Evolutionary conservation across 2,329 filamentous ascomycete species (phyloP).

Genomic region (Annulohypoxylon truncatum): DNA sequence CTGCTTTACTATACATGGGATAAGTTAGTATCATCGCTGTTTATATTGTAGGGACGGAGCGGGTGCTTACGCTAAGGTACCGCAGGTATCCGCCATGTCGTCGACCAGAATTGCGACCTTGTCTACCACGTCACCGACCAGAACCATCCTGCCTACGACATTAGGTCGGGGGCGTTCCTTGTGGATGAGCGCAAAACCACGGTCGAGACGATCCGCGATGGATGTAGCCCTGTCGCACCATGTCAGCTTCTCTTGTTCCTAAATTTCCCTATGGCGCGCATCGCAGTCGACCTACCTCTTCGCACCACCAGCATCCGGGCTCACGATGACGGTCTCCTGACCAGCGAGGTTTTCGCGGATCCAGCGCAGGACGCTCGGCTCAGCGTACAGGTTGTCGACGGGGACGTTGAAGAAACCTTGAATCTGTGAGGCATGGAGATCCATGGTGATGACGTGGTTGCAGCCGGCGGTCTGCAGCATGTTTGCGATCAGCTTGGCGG

Average conservation of each 20-base stretch:
- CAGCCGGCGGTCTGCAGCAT: conserved; percentile 97
- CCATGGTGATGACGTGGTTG: conserved; percentile 95
- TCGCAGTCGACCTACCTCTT: conserved; percentile 71
- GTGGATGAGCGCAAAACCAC: conserved; percentile 93
- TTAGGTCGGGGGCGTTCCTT: conserved; percentile 90
- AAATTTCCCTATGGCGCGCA: not conserved
- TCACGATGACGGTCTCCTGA: conserved; percentile 91
- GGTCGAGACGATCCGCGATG: conserved; percentile 90
- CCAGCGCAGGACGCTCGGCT: conserved; percentile 91
- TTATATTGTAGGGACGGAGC: not conserved
- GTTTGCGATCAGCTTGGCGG: conserved; percentile 94
- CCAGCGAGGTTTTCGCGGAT: conserved; percentile 87
- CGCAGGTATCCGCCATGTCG: conserved; percentile 97
- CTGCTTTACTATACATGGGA: conserved; percentile 76
- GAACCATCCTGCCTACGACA: conserved; percentile 91
- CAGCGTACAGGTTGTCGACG: conserved; percentile 86
- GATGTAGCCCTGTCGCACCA: conserved; percentile 75
- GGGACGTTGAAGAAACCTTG: conserved; percentile 93
- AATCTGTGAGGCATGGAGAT: conserved; percentile 92
- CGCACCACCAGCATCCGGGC: conserved; percentile 92
- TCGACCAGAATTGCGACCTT: conserved; percentile 96
- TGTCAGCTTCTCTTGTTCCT: not conserved
- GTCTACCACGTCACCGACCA: conserved; percentile 93
- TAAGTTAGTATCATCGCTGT: not conserved
- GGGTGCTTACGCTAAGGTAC: conserved; percentile 63